Evolutionary conservation across 106 monocot genomes (phyloP).

Genomic region (Acorus calamus): DNA sequence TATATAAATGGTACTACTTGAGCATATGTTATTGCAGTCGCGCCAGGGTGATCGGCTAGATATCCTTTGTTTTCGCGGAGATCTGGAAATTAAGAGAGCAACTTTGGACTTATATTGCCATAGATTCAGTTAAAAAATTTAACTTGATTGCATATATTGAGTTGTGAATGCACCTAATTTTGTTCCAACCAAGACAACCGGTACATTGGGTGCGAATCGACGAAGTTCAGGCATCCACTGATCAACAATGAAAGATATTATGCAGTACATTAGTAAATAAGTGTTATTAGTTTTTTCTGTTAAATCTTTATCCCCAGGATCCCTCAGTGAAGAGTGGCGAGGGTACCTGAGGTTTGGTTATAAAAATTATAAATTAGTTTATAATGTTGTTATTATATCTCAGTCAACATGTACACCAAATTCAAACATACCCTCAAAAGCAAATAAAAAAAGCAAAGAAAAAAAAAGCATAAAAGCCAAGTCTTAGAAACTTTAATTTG

Average conservation of each 20-base stretch:
- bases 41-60: slow-evolving; percentile 75
- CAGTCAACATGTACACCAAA: too few relatives aligned
- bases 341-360: too few relatives aligned
- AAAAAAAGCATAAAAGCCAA: too few relatives aligned
- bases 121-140: neutral
- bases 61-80: slow-evolving; percentile 78
- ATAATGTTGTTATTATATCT: too few relatives aligned
- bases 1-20: slow-evolving; percentile 23
- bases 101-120: neutral
- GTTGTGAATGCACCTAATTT: slow-evolving; percentile 42
- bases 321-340: too few relatives aligned
- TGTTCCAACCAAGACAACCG: slow-evolving; percentile 81
- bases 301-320: too few relatives aligned
- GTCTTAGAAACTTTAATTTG: too few relatives aligned
- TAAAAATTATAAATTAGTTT: too few relatives aligned
- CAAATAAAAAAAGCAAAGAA: too few relatives aligned
- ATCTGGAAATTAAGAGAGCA: slow-evolving; percentile 33
- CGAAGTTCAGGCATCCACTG: slow-evolving; percentile 98
- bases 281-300: too few relatives aligned
- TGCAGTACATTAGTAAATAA: too few relatives aligned
- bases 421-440: too few relatives aligned
- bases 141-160: neutral
- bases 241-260: neutral
- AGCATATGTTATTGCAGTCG: slow-evolving; percentile 43
- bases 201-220: slow-evolving; percentile 80